phyloP scores from a whole-genome alignment of 805 yeast species.

The Sugiyamaella smithiae region DNA sequence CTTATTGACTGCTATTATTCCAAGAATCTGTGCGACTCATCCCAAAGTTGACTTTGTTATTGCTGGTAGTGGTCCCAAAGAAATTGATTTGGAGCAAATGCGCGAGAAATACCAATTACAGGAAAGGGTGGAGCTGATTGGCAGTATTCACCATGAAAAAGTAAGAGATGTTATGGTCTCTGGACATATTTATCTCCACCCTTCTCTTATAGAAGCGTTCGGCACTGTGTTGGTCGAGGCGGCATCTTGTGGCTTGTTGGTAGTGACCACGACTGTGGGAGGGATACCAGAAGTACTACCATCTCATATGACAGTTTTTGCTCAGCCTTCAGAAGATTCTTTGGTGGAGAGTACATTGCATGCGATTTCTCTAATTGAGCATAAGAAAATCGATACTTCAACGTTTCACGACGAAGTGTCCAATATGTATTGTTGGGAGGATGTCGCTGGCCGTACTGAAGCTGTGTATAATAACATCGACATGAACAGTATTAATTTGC shows the following conservation, averaged over 20 bases:
- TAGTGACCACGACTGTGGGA: conserved; percentile 94
- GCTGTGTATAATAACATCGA: conserved; percentile 63
- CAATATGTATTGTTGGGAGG: conserved; percentile 86
- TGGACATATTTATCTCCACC: conserved; percentile 92
- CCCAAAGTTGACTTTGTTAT: conserved; percentile 71
- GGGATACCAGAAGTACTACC: conserved; percentile 98
- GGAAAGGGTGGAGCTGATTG: conserved; percentile 80
- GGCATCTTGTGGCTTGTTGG: conserved; percentile 89
- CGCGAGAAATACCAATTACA: conserved; percentile 81
- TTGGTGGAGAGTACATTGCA: conserved; percentile 64
- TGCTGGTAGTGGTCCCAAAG: conserved; percentile 98
- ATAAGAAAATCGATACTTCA: conserved; percentile 63
- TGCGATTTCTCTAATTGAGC: conserved; percentile 64
- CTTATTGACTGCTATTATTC: conserved; percentile 76
- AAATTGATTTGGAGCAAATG: conserved; percentile 92
- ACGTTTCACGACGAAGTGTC: conserved; percentile 74
- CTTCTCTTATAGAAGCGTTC: conserved; percentile 94
- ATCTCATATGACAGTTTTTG: conserved; percentile 85
- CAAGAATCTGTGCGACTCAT: conserved; percentile 65
- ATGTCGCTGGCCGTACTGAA: conserved; percentile 84
- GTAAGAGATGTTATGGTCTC: conserved; percentile 89
- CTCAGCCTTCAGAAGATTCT: conserved; percentile 79
- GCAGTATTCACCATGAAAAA: conserved; percentile 86
- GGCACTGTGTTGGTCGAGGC: conserved; percentile 98
- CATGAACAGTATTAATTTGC: conserved; percentile 41